These are phyloP conservation scores for Dipteronia sinensis DNA, from an alignment of 345 rosid genomes.

Conservation along the genomic window DNA sequence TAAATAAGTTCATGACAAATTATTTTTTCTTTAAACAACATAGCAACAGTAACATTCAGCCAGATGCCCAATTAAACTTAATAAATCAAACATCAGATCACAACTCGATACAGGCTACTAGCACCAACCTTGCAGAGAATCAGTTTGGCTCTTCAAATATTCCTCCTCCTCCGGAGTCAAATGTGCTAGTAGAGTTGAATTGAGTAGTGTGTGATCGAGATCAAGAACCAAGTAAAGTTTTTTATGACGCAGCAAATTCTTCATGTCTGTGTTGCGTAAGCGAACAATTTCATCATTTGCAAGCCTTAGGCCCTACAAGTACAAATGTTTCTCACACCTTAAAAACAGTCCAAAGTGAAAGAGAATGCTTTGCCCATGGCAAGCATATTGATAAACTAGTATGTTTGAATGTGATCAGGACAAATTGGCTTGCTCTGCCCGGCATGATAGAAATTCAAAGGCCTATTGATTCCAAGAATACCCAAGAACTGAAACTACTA, in stretches of 20 bases:
- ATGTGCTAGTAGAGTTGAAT: constrained; percentile 66
- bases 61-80: not conserved
- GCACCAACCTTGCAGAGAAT: constrained; percentile 42
- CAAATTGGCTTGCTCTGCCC: no score
- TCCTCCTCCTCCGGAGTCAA: constrained; percentile 74
- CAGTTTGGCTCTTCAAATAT: no score
- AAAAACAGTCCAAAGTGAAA: constrained; percentile 14
- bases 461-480: no score
- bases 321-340: constrained; percentile 14
- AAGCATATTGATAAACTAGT: not conserved
- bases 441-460: no score
- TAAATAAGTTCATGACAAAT: constrained; percentile 6
- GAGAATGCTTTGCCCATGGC: not conserved
- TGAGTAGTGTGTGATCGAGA: constrained; percentile 89
- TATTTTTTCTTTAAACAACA: not conserved
- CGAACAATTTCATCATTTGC: constrained; percentile 68
- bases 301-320: constrained; percentile 70
- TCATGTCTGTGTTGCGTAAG: constrained; percentile 62
- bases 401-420: not conserved
- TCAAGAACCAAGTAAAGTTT: constrained; percentile 86
- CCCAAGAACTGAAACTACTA: no score
- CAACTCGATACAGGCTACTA: not conserved
- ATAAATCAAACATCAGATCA: not conserved
- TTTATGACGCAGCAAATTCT: constrained; percentile 49
- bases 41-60: not conserved